phyloP scores from a whole-genome alignment of 108 stramenopile genomes.

The Fistulifera solaris region DNA sequence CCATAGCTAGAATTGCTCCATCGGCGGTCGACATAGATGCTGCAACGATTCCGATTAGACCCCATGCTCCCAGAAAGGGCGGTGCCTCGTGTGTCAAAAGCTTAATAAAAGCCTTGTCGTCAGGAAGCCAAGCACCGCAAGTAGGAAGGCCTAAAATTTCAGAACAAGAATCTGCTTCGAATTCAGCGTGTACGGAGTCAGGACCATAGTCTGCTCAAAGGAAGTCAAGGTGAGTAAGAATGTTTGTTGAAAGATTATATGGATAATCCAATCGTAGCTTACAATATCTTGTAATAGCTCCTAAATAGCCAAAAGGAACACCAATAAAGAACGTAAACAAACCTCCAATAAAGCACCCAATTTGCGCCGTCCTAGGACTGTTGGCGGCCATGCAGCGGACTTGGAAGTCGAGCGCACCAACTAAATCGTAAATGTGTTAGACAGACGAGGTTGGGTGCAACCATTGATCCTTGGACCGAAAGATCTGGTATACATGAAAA shows the following conservation, averaged over 20 bases:
- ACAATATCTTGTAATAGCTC: slow-evolving; percentile 42
- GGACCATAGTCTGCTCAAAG: slow-evolving; percentile 46
- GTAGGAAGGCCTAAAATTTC: slow-evolving; percentile 48
- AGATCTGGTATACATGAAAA: no score
- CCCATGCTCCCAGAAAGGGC: slow-evolving; percentile 58
- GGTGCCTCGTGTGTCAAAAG: slow-evolving; percentile 56
- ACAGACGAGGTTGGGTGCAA: no score
- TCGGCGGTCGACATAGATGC: slow-evolving; percentile 69
- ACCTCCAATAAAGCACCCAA: slow-evolving; percentile 56
- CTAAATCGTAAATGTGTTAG: no score
- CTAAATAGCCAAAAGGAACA: slow-evolving; percentile 70
- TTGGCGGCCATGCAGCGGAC: slow-evolving; percentile 76
- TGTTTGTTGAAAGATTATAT: no score
- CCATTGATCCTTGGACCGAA: no score
- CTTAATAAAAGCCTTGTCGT: slow-evolving; percentile 51
- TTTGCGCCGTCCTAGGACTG: slow-evolving; percentile 42
- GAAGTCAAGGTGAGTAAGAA: no score
- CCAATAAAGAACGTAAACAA: slow-evolving; percentile 56
- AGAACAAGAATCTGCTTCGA: slow-evolving; percentile 42
- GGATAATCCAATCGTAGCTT: no score
- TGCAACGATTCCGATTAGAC: slow-evolving; percentile 66
- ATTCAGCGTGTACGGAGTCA: slow-evolving; percentile 46
- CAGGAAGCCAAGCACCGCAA: slow-evolving; percentile 65
- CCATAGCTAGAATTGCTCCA: slow-evolving; percentile 80
- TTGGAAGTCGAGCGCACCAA: slow-evolving; percentile 79